Conservation (phyloP, 495 filamentous ascomycete species). For the Aspergillus baeticus region DNA sequence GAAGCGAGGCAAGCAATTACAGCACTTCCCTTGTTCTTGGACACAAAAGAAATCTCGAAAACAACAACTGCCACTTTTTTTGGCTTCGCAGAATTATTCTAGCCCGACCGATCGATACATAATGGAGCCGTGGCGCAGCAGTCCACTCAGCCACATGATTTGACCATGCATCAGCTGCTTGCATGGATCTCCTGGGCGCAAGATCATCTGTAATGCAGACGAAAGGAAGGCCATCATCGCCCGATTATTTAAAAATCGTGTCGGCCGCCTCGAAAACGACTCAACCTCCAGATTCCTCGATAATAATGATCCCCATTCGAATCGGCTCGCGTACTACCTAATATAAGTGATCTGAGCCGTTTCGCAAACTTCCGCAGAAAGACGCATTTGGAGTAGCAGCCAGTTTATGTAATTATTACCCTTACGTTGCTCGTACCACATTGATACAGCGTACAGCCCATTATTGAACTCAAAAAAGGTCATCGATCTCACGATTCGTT, state of each 20-base stretch:
- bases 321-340: no score
- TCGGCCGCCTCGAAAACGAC: no score
- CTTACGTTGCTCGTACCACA: constrained; percentile 12
- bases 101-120: background rate
- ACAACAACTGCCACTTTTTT: constrained; percentile 17
- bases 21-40: background rate
- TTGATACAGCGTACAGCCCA: constrained; percentile 2
- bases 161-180: constrained; percentile 9
- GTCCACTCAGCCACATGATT: constrained; percentile 10
- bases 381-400: background rate
- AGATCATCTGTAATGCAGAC: no score
- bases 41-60: no score
- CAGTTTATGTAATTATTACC: constrained; percentile 2
- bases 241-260: no score
- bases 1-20: background rate
- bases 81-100: no score
- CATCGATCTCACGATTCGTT: constrained; percentile 13
- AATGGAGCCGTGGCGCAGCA: constrained; percentile 20
- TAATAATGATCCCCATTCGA: no score
- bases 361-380: no score
- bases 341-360: no score
- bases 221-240: no score
- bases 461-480: constrained; percentile 11
- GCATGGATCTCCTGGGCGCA: no score
- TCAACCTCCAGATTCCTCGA: no score